Percentiles rank a stretch among this genome's conserved stretches.
Conservation (phyloP, 2,329 filamentous ascomycete genomes). For the Aspergillus chevalieri region DNA sequence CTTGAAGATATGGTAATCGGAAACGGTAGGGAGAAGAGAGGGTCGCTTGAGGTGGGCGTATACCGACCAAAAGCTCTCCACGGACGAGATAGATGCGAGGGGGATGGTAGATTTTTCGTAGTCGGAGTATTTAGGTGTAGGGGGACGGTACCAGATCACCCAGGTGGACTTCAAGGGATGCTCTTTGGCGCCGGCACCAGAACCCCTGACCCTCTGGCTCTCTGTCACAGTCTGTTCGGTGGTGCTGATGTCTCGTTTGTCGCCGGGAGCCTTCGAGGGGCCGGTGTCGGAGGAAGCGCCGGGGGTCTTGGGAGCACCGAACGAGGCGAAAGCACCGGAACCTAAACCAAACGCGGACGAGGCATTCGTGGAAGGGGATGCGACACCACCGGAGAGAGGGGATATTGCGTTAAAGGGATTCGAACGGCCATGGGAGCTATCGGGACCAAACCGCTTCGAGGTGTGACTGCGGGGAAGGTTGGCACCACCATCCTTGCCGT, state of each 20-base stretch:
- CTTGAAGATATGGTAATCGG: slow-evolving; percentile 97
- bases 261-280: slow-evolving; percentile 51
- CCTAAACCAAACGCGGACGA: slow-evolving; percentile 90
- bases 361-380: slow-evolving; percentile 69
- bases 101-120: slow-evolving; percentile 95
- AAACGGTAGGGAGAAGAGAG: slow-evolving; percentile 80
- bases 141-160: slow-evolving; percentile 96
- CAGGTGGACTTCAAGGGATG: slow-evolving; percentile 76
- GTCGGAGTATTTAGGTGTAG: slow-evolving; percentile 93
- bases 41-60: slow-evolving; percentile 87
- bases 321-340: slow-evolving; percentile 94
- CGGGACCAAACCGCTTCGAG: slow-evolving; percentile 68
- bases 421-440: slow-evolving; percentile 63
- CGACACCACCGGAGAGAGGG: slow-evolving; percentile 61
- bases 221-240: slow-evolving; percentile 15
- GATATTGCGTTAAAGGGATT: slow-evolving; percentile 76
- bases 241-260: slow-evolving; percentile 53
- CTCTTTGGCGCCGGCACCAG: slow-evolving; percentile 35
- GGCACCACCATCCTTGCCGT: slow-evolving; percentile 45
- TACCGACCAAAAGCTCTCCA: slow-evolving; percentile 84
- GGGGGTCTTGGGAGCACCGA: slow-evolving; percentile 82
- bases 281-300: slow-evolving; percentile 74
- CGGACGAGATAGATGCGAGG: slow-evolving; percentile 73
- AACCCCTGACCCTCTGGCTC: slow-evolving; percentile 33
- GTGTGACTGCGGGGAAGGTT: slow-evolving; percentile 58